Evolutionary conservation across 331 rosid species (phyloP).

Genomic region (Rhamnella rubrinervis): DNA sequence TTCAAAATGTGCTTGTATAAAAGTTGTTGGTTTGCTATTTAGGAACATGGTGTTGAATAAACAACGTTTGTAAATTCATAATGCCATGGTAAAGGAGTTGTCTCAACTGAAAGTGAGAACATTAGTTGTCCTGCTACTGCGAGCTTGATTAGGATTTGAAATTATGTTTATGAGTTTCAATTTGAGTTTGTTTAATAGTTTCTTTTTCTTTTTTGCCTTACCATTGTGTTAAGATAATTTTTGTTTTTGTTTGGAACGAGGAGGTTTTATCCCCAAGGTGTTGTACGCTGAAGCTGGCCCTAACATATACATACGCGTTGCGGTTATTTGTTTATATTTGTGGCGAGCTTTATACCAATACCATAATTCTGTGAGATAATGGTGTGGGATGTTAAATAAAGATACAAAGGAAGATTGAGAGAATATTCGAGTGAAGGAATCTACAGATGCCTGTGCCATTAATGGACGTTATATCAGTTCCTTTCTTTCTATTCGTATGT

Average conservation of each 20-base stretch:
- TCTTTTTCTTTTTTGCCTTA: too few relatives aligned
- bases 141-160: conserved; percentile 16
- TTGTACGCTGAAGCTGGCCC: not conserved
- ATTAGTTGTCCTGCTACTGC: conserved; percentile 22
- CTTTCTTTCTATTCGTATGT: too few relatives aligned
- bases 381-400: too few relatives aligned
- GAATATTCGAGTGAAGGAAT: too few relatives aligned
- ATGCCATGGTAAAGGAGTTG: conserved; percentile 26
- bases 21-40: conserved; percentile 33
- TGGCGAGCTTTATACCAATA: too few relatives aligned
- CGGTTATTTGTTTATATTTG: too few relatives aligned
- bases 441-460: too few relatives aligned
- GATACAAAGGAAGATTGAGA: too few relatives aligned
- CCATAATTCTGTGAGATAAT: too few relatives aligned
- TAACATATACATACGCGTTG: too few relatives aligned
- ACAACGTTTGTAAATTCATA: conserved; percentile 40
- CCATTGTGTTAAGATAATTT: not conserved
- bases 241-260: not conserved
- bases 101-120: conserved; percentile 14
- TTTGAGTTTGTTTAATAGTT: conserved; percentile 5
- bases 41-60: conserved; percentile 41
- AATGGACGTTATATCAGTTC: too few relatives aligned
- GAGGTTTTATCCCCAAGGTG: not conserved
- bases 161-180: conserved; percentile 7
- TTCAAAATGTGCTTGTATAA: conserved; percentile 31